Conservation (phyloP, 345 rosid genomes). For the Eucalyptus urophylla region DNA sequence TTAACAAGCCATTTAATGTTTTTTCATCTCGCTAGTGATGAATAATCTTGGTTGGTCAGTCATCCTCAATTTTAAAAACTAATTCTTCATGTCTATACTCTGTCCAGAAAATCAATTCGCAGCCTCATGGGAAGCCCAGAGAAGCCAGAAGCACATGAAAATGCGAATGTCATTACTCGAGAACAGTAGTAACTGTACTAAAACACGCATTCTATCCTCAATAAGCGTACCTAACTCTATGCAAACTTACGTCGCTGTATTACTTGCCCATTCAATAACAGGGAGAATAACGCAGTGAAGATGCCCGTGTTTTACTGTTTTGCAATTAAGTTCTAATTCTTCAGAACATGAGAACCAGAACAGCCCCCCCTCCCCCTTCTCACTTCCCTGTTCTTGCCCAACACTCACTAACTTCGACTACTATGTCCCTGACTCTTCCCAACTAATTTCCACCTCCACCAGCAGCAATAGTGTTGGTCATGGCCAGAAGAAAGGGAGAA, state of each 20-base stretch:
- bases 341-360: background rate
- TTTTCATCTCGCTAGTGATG: background rate
- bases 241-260: background rate
- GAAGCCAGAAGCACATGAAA: background rate
- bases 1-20: background rate
- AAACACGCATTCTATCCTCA: background rate
- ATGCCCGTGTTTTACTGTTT: background rate
- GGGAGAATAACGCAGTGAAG: background rate
- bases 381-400: background rate
- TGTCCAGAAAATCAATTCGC: background rate
- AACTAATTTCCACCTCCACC: background rate
- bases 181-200: background rate
- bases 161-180: background rate
- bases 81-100: background rate
- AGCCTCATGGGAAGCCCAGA: background rate
- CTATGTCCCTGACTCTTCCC: background rate
- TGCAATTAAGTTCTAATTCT: background rate
- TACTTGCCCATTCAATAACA: background rate
- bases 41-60: background rate
- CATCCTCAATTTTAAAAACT: background rate
- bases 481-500: background rate
- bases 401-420: background rate
- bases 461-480: background rate
- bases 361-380: background rate
- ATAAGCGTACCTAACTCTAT: background rate